Conservation (phyloP, 2,329 filamentous ascomycete genomes). For the Fonsecaea erecta region DNA sequence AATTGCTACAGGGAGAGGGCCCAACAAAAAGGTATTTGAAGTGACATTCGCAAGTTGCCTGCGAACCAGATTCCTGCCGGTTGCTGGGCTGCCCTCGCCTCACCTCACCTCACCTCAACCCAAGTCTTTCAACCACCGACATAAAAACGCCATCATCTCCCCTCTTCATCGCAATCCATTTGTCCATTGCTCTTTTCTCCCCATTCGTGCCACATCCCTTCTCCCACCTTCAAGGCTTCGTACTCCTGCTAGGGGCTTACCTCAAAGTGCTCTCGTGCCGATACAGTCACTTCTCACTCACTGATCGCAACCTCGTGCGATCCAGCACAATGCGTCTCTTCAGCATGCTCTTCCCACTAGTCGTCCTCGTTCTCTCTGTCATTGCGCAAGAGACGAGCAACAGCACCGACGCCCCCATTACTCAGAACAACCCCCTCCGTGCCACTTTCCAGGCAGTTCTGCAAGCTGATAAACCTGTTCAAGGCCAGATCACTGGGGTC, state of each 20-base stretch:
- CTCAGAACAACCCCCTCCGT: slow-evolving; percentile 61
- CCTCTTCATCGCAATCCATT: neutral
- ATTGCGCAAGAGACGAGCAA: slow-evolving; percentile 35
- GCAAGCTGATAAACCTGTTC: slow-evolving; percentile 59
- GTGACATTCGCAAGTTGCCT: neutral
- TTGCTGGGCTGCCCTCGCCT: slow-evolving; percentile 22
- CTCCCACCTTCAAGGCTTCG: neutral
- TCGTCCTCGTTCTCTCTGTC: slow-evolving; percentile 37
- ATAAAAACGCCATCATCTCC: neutral
- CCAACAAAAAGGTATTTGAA: neutral
- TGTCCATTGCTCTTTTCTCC: neutral
- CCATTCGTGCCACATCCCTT: neutral
- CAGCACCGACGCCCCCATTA: slow-evolving; percentile 57
- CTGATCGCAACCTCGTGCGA: neutral
- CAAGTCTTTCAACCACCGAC: neutral
- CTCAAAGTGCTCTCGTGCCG: neutral
- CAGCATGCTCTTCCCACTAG: slow-evolving; percentile 31
- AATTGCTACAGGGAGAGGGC: neutral
- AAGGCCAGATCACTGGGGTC: slow-evolving; percentile 57
- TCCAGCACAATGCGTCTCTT: slow-evolving; percentile 35
- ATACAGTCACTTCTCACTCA: neutral
- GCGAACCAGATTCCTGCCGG: slow-evolving; percentile 25
- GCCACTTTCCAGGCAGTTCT: slow-evolving; percentile 62
- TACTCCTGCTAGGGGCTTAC: neutral
- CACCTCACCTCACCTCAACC: neutral